phyloP scores from a whole-genome alignment of 2,329 filamentous ascomycete genomes.

The Colletotrichum orchidophilum region DNA sequence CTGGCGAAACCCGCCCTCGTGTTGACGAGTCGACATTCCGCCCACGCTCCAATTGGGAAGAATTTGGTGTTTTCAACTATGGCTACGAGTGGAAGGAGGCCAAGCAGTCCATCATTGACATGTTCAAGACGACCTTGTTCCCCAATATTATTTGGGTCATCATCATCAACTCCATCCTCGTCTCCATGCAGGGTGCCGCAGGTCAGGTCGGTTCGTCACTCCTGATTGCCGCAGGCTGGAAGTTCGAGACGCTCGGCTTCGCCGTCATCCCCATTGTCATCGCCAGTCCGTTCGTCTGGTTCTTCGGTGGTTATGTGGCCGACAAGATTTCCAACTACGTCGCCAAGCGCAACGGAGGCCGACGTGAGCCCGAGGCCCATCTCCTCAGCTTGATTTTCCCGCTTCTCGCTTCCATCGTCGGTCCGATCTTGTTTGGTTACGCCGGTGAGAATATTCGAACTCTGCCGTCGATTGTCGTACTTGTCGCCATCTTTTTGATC shows the following conservation, averaged over 20 bases:
- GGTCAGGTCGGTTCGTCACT: conserved; percentile 38
- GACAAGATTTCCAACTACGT: conserved; percentile 41
- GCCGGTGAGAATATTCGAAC: conserved; percentile 38
- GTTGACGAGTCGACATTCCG: conserved; percentile 33
- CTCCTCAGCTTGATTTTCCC: conserved; percentile 44
- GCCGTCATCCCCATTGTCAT: conserved; percentile 34
- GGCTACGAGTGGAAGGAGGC: conserved; percentile 41
- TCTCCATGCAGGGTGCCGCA: conserved; percentile 42
- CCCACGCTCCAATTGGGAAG: conserved; percentile 42
- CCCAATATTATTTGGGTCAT: conserved; percentile 47
- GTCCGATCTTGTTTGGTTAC: conserved; percentile 45
- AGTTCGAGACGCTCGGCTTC: conserved; percentile 43
- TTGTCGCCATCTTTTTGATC: conserved; percentile 41
- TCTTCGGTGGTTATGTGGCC: conserved; percentile 43
- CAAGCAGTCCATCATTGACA: conserved; percentile 39
- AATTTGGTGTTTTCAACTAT: conserved; percentile 44
- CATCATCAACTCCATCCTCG: conserved; percentile 43
- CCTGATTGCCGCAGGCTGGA: conserved; percentile 39
- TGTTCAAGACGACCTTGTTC: conserved; percentile 44
- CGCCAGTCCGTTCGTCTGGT: conserved; percentile 33
- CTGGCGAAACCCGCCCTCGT: conserved; percentile 33
- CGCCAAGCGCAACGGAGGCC: conserved; percentile 39
- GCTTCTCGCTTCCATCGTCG: conserved; percentile 40
- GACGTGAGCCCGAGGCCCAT: conserved; percentile 46
- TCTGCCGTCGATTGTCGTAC: conserved; percentile 40